Conservation (phyloP, 768 basidiomycete species). For the Dentipellis fragilis region DNA sequence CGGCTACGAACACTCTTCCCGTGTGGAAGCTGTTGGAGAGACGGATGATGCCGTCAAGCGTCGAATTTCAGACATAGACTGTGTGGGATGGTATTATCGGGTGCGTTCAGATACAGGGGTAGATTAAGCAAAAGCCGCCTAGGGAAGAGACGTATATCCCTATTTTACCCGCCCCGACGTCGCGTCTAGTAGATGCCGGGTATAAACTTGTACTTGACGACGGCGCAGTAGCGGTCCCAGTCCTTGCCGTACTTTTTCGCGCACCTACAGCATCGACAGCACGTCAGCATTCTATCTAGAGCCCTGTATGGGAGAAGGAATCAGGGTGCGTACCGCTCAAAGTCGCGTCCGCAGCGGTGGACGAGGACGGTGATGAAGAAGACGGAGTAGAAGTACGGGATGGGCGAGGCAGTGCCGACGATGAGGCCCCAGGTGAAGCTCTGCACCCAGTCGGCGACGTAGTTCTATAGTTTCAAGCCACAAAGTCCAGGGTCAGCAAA, state of each 20-base stretch:
- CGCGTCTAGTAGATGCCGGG: conserved; percentile 63
- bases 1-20: conserved; percentile 12
- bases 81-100: no score
- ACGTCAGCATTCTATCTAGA: conserved; percentile 4
- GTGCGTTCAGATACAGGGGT: no score
- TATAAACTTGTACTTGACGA: conserved; percentile 88
- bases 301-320: conserved; percentile 11
- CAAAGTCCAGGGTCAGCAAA: neutral
- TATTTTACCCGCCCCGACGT: no score
- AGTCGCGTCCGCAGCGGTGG: conserved; percentile 88
- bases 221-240: conserved; percentile 82
- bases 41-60: conserved; percentile 2
- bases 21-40: conserved; percentile 7
- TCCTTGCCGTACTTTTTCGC: conserved; percentile 89
- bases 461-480: conserved; percentile 59
- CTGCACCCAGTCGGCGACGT: conserved; percentile 88
- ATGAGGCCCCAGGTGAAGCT: conserved; percentile 77
- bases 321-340: no score
- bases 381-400: conserved; percentile 93
- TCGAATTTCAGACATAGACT: no score
- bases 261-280: conserved; percentile 41
- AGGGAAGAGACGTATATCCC: no score
- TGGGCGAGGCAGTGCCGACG: conserved; percentile 65
- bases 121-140: no score
- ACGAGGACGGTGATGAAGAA: conserved; percentile 93